Percentiles rank a stretch among this genome's conserved stretches.
Evolutionary conservation across 768 basidiomycete genomes (phyloP).

Genomic region (Suillus decipiens): DNA sequence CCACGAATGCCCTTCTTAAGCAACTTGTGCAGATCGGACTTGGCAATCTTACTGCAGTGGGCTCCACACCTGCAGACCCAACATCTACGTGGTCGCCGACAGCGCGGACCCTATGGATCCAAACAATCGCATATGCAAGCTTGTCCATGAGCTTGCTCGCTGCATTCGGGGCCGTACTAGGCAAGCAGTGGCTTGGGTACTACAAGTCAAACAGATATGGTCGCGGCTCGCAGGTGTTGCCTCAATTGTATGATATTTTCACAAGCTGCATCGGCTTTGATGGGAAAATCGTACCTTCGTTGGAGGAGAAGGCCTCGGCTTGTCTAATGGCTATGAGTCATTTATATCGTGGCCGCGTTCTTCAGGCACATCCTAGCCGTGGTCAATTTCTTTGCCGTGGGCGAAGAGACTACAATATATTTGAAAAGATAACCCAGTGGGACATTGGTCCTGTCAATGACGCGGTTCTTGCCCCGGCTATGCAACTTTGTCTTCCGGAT

Average conservation of each 20-base stretch:
- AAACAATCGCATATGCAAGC: conserved; percentile 16
- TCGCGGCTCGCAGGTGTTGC: conserved; percentile 6
- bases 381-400: not conserved
- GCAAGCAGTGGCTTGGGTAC: conserved; percentile 20
- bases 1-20: conserved; percentile 16
- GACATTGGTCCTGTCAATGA: rapidly evolving
- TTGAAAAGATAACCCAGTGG: rapidly evolving
- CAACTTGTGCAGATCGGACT: conserved; percentile 10
- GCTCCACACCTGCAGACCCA: not conserved
- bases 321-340: not conserved
- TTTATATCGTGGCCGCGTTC: not conserved
- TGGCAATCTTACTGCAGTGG: conserved; percentile 6
- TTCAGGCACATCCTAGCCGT: not conserved
- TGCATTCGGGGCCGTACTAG: conserved; percentile 17
- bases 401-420: not conserved
- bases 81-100: not conserved
- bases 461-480: not conserved
- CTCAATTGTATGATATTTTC: not conserved
- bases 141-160: conserved; percentile 17
- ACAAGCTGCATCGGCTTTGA: not conserved
- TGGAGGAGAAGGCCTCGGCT: not conserved
- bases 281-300: not conserved
- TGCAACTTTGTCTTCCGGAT: not conserved
- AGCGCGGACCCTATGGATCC: not conserved
- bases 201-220: conserved; percentile 1